phyloP scores from a whole-genome alignment of 805 yeast genomes.

The Suhomyces sp. region DNA sequence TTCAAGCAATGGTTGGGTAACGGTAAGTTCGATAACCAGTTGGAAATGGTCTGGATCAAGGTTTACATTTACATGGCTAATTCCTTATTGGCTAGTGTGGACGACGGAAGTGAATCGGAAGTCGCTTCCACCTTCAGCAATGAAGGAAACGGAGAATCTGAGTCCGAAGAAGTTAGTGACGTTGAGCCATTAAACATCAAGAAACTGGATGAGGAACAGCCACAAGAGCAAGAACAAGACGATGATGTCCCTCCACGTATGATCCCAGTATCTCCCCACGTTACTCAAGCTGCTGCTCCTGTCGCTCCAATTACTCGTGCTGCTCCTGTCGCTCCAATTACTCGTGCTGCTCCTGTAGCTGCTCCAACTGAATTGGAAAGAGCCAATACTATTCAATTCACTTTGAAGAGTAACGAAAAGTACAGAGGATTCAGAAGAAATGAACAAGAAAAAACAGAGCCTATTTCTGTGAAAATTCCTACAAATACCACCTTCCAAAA shows the following conservation, averaged over 20 bases:
- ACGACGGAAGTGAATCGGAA: constrained; percentile 18
- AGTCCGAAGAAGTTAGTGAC: constrained; percentile 14
- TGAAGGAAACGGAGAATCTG: neutral
- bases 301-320: constrained; percentile 8
- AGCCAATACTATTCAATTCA: constrained; percentile 20
- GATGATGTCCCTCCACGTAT: constrained; percentile 4
- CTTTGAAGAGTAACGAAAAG: constrained; percentile 30
- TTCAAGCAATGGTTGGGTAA: constrained; percentile 35
- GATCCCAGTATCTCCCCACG: constrained; percentile 10
- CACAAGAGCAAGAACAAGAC: constrained; percentile 8
- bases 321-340: constrained; percentile 9
- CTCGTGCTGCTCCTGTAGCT: neutral
- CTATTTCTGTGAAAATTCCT: constrained; percentile 24
- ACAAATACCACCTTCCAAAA: constrained; percentile 7
- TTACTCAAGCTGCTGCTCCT: constrained; percentile 5
- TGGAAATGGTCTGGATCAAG: constrained; percentile 41
- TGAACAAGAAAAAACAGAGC: constrained; percentile 16
- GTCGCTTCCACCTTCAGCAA: constrained; percentile 20
- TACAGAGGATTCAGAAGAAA: constrained; percentile 44
- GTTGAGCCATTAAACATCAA: constrained; percentile 27
- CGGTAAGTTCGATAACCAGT: constrained; percentile 25
- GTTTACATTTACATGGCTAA: constrained; percentile 41
- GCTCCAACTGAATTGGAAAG: constrained; percentile 1
- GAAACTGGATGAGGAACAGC: constrained; percentile 1
- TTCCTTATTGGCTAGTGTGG: constrained; percentile 27